These are phyloP conservation scores for Tolypocladium pustulatum DNA, from an alignment of 2,329 filamentous ascomycete genomes.

Conservation along the genomic window DNA sequence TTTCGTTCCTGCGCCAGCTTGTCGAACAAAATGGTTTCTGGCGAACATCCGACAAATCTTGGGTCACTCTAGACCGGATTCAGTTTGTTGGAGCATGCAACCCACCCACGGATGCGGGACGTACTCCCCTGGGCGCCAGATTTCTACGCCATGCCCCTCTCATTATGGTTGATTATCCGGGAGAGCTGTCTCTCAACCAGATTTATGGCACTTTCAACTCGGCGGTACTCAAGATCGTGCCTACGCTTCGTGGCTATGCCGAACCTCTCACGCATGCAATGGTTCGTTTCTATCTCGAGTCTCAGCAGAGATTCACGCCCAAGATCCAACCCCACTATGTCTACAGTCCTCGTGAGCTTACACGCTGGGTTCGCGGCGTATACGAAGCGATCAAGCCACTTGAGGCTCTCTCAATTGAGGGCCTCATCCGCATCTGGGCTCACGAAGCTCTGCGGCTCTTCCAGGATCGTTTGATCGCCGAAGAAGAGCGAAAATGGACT, in stretches of 20 bases:
- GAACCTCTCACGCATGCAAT: slow-evolving; percentile 93
- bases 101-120: slow-evolving; percentile 91
- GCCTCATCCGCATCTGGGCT: slow-evolving; percentile 92
- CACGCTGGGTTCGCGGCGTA: slow-evolving; percentile 91
- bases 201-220: slow-evolving; percentile 99
- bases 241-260: slow-evolving; percentile 86
- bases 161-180: slow-evolving; percentile 99
- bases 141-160: slow-evolving; percentile 97
- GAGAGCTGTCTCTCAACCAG: slow-evolving; percentile 85
- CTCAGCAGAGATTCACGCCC: slow-evolving; percentile 86
- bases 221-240: slow-evolving; percentile 93
- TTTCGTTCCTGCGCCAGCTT: slow-evolving; percentile 92
- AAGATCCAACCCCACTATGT: slow-evolving; percentile 98
- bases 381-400: slow-evolving; percentile 94
- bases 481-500: slow-evolving; percentile 93
- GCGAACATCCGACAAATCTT: slow-evolving; percentile 93
- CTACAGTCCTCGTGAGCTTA: slow-evolving; percentile 97
- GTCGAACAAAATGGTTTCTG: slow-evolving; percentile 99
- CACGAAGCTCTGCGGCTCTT: slow-evolving; percentile 94
- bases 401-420: slow-evolving; percentile 79
- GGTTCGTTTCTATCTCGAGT: slow-evolving; percentile 93
- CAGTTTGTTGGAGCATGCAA: slow-evolving; percentile 99
- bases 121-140: slow-evolving; percentile 83
- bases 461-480: slow-evolving; percentile 90
- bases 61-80: slow-evolving; percentile 95